These are phyloP conservation scores for Dictyostelium intermedium DNA, from an alignment of 78 protist species.

Conservation along the genomic window DNA sequence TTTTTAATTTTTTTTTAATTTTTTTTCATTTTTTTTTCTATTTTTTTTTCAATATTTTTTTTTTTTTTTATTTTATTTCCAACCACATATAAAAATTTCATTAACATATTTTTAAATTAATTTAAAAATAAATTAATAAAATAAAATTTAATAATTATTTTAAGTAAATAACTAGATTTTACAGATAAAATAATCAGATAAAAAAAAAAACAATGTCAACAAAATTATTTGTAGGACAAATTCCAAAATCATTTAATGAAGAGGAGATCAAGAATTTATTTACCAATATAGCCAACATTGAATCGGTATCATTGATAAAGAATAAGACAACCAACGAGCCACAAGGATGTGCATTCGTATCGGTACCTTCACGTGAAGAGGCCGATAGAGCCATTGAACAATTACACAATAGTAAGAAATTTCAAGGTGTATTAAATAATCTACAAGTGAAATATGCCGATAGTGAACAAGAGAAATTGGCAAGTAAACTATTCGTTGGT, in stretches of 20 bases:
- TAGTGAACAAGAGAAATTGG: constrained; percentile 75
- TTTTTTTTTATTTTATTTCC: background rate
- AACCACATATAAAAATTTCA: too few relatives aligned
- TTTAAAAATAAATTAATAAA: too few relatives aligned
- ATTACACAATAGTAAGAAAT: constrained; percentile 77
- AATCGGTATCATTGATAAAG: constrained; percentile 33
- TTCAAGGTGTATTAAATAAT: constrained; percentile 63
- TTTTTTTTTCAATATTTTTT: background rate
- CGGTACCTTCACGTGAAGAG: background rate
- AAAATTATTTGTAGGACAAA: constrained; percentile 88
- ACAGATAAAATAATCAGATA: background rate
- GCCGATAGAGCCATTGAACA: constrained; percentile 80
- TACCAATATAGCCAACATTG: constrained; percentile 38
- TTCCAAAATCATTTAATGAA: constrained; percentile 77
- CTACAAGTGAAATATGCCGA: constrained; percentile 88
- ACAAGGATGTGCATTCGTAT: constrained; percentile 87
- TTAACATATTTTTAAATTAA: too few relatives aligned
- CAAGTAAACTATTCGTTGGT: constrained; percentile 86
- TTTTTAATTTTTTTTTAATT: background rate
- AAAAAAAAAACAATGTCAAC: background rate
- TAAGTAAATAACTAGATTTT: background rate
- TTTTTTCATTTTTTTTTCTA: background rate
- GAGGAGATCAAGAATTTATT: constrained; percentile 37
- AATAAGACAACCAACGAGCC: constrained; percentile 25
- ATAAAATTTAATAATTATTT: background rate